Conservation (phyloP, 768 basidiomycete species). For the Lepiota subincarnata region DNA sequence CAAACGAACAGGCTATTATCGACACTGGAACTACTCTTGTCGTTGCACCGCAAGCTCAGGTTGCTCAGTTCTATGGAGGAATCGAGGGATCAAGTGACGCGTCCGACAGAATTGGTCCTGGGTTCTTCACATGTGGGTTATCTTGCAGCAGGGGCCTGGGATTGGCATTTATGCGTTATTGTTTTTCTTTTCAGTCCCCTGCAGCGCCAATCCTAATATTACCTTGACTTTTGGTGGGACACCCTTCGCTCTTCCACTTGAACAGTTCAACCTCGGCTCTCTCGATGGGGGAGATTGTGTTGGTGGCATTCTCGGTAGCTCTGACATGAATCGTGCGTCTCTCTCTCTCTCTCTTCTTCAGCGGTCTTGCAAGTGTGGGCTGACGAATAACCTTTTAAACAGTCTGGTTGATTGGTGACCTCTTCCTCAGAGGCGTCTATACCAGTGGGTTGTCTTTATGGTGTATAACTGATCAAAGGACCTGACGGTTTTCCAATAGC, state of each 20-base stretch:
- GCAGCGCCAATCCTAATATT: slow-evolving; percentile 23
- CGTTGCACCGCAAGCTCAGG: slow-evolving; percentile 26
- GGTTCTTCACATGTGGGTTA: slow-evolving; percentile 26
- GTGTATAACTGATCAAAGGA: neutral
- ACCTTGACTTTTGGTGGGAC: slow-evolving; percentile 35
- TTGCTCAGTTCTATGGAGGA: slow-evolving; percentile 24
- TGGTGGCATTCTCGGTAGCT: slow-evolving; percentile 23
- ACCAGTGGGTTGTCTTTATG: slow-evolving; percentile 19
- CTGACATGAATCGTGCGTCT: neutral
- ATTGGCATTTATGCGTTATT: neutral
- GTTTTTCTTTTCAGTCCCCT: slow-evolving; percentile 25
- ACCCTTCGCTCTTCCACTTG: slow-evolving; percentile 39
- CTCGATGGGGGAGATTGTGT: slow-evolving; percentile 50
- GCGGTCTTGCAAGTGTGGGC: too few species aligned
- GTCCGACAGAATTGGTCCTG: slow-evolving; percentile 20
- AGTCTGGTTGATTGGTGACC: slow-evolving; percentile 38
- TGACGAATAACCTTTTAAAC: neutral
- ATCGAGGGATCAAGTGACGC: slow-evolving; percentile 29
- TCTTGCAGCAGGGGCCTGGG: neutral
- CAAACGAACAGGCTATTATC: slow-evolving; percentile 23
- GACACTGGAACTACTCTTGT: slow-evolving; percentile 43
- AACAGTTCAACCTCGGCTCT: slow-evolving; percentile 40
- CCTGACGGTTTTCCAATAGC: slow-evolving; percentile 10
- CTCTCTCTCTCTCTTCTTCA: neutral
- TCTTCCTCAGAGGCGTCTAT: slow-evolving; percentile 45